A percentile compares a stretch with the other conserved stretches of the same genome.
These are phyloP conservation scores for Neocatenulostroma microsporum DNA, from an alignment of 2,329 filamentous ascomycete species.

Conservation along the genomic window DNA sequence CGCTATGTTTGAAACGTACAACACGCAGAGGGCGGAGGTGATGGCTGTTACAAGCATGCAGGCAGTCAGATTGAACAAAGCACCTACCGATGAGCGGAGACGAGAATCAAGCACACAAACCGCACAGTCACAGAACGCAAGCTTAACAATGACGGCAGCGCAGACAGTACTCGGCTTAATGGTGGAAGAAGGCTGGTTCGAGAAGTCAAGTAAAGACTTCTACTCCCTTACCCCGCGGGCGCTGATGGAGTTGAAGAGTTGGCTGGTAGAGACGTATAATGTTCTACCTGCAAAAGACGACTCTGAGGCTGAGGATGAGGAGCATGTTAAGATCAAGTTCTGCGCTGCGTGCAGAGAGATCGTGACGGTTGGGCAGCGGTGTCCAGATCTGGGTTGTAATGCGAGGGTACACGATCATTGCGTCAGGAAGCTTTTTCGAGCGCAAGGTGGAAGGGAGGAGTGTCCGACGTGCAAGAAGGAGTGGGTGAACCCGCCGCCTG, in stretches of 20 bases:
- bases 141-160: constrained; percentile 69
- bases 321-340: constrained; percentile 68
- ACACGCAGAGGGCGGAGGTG: constrained; percentile 69
- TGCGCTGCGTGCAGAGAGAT: constrained; percentile 87
- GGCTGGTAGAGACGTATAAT: constrained; percentile 87
- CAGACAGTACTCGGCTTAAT: constrained; percentile 63
- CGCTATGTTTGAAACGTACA: constrained; percentile 84
- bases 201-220: constrained; percentile 62
- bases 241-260: constrained; percentile 75
- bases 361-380: constrained; percentile 76
- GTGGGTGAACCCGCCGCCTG: constrained; percentile 46
- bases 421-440: constrained; percentile 63
- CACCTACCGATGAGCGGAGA: constrained; percentile 25
- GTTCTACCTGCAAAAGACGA: constrained; percentile 51
- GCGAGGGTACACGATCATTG: constrained; percentile 72
- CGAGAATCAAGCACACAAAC: constrained; percentile 21
- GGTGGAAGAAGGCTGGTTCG: constrained; percentile 76
- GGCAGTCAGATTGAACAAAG: constrained; percentile 59
- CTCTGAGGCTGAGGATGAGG: constrained; percentile 38
- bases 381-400: constrained; percentile 58
- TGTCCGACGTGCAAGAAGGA: constrained; percentile 54
- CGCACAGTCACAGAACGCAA: constrained; percentile 14
- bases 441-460: constrained; percentile 47
- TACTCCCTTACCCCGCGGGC: constrained; percentile 70
- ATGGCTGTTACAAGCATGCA: constrained; percentile 76